Evolutionary conservation across 2,329 filamentous ascomycete genomes (phyloP), one percentile per base, ranked within the genome.

Genomic region (Cladosporium halotolerans): DNA sequence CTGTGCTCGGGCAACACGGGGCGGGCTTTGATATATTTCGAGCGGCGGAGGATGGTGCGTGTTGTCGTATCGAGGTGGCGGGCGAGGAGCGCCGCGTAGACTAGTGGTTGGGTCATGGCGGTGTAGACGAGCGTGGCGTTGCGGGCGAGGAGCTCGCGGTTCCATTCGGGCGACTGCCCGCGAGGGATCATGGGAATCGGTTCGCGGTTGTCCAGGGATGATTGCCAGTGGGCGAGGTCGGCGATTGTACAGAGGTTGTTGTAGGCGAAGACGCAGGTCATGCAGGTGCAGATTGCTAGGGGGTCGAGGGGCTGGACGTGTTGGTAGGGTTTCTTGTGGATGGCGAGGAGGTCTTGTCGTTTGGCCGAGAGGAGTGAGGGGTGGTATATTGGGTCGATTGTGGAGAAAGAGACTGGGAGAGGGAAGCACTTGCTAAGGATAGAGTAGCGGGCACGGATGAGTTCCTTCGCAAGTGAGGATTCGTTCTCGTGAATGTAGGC

Each of bases 161-260:
- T 82, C 80, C 79, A 82, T 14, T 68, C 62, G 0, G 77, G 75
- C 5, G 61, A 53, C 6, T 66, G 68, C 0, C 79, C 79, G 1
- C 78, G 70, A 0, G 73, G 67, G 28, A 82, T 73, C 34, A 75
- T 73, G 0, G 77, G 77, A 1, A 83, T 76, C 0, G 79, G 79
- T 13, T 76, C 70, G 1, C 78, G 74, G 0, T 62, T 58, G 53
- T 83, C 76, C 7, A 83, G 71, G 41, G 78, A 62, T 1, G 60
- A 42, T 60, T 82, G 80, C 76, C 79, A 83, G 60, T 79, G 70
- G 0, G 77, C 74, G 59, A 83, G 78, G 59, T 84, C 80, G 9
- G 82, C 72, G 10, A 75, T 67, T 0, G 81, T 60, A 54, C 73
- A 74, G 5, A 83, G 72, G 11, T 77, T 74, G 58, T 79, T 79